These are phyloP conservation scores for Solanum bukasovii DNA, from an alignment of 257 asterid species.

Conservation along the genomic window DNA sequence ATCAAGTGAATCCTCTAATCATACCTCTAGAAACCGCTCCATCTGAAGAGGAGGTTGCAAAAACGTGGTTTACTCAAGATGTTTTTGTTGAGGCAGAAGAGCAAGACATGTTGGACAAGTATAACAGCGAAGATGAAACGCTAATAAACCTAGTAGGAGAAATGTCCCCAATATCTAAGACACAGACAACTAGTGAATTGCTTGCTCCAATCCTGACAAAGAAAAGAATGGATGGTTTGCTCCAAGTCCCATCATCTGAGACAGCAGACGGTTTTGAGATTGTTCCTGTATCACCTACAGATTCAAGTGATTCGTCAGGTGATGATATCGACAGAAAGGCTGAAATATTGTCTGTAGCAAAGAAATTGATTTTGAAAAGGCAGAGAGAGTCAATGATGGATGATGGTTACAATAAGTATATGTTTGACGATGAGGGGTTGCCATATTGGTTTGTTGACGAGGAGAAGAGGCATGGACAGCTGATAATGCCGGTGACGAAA, in stretches of 20 bases:
- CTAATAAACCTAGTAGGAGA: conserved; percentile 5
- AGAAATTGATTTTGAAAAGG: conserved; percentile 66
- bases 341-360: conserved; percentile 66
- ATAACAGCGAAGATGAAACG: conserved; percentile 73
- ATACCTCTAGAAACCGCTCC: conserved; percentile 59
- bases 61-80: conserved; percentile 83
- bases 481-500: conserved; percentile 60
- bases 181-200: conserved; percentile 11
- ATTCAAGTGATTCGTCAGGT: conserved; percentile 40
- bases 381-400: conserved; percentile 72
- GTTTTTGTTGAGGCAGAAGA: conserved; percentile 62
- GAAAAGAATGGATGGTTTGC: not conserved
- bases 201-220: not conserved
- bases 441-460: conserved; percentile 93
- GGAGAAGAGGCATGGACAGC: conserved; percentile 57
- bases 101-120: conserved; percentile 24
- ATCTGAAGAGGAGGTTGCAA: conserved; percentile 61
- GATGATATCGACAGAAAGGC: conserved; percentile 49
- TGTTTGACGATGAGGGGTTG: conserved; percentile 67
- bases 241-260: conserved; percentile 7
- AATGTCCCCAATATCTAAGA: not conserved
- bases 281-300: conserved; percentile 69
- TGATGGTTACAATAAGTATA: conserved; percentile 78
- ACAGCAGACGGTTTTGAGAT: conserved; percentile 50
- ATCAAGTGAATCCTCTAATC: conserved; percentile 70